Percentiles rank a stretch among this genome's conserved stretches.
Conservation (phyloP, 768 basidiomycete genomes). For the Termitomyces sp. region DNA sequence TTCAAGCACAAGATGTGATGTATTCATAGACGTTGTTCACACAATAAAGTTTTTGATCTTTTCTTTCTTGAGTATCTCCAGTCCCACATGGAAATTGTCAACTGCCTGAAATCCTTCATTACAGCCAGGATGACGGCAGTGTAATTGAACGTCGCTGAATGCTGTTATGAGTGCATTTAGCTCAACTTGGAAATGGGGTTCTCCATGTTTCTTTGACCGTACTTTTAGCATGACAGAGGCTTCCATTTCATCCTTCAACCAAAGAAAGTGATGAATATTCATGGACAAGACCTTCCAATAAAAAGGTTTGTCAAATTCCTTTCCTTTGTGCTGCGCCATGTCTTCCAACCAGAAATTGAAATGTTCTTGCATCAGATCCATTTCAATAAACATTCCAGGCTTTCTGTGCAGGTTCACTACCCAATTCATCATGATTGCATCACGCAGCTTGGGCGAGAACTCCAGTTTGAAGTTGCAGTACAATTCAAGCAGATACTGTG, state of each 20-base stretch:
- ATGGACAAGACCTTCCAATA: slow-evolving; percentile 13
- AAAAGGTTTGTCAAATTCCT: slow-evolving; percentile 19
- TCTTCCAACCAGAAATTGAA: slow-evolving; percentile 26
- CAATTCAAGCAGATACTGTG: slow-evolving; percentile 21
- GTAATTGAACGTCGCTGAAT: too few relatives aligned
- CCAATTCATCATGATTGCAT: slow-evolving; percentile 25
- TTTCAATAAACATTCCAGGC: slow-evolving; percentile 20
- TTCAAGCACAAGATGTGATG: too few relatives aligned
- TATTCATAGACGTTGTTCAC: too few relatives aligned
- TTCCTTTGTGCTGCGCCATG: slow-evolving; percentile 19
- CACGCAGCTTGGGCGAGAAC: slow-evolving; percentile 10
- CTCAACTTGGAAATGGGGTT: too few relatives aligned
- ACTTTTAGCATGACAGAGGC: slow-evolving; percentile 11
- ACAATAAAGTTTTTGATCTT: too few relatives aligned
- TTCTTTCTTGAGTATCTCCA: too few relatives aligned
- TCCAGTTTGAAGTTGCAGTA: too few relatives aligned
- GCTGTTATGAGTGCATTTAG: too few relatives aligned
- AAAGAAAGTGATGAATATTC: slow-evolving; percentile 16
- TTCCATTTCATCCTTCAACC: slow-evolving; percentile 20
- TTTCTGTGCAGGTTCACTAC: slow-evolving; percentile 24
- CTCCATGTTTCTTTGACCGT: slow-evolving; percentile 13
- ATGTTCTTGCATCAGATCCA: too few relatives aligned
- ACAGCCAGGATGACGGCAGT: too few relatives aligned
- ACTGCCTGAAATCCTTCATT: too few relatives aligned
- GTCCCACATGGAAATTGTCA: too few relatives aligned